Conservation (phyloP, 495 filamentous ascomycete species). For the Aspergillus sclerotiicarbonarius region DNA sequence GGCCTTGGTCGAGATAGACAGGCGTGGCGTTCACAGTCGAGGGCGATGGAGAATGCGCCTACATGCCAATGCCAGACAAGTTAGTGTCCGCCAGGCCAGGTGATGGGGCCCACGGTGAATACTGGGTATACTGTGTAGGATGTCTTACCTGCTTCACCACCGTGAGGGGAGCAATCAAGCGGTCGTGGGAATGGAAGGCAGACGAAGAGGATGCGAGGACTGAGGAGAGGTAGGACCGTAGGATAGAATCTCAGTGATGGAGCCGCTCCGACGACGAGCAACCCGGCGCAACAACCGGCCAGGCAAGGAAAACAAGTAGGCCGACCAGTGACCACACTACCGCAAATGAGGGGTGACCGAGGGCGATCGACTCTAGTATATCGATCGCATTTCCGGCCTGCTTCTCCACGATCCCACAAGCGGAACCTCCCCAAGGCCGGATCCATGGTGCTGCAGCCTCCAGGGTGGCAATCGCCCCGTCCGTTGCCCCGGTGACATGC, state of each 20-base stretch:
- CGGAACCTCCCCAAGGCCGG: constrained; percentile 14
- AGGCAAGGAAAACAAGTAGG: not conserved
- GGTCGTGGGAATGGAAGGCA: not conserved
- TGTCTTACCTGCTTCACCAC: not conserved
- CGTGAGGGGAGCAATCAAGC: not conserved
- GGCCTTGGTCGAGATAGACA: not conserved
- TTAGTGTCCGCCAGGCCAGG: not conserved
- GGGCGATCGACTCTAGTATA: not conserved
- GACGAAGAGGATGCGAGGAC: not conserved
- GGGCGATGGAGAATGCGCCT: constrained; percentile 14
- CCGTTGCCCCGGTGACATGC: constrained; percentile 13
- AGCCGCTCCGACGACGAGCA: not conserved
- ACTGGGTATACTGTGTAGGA: too few relatives aligned
- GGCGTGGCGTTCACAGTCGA: constrained; percentile 1
- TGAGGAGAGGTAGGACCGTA: not conserved
- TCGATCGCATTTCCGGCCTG: not conserved
- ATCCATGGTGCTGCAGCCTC: constrained; percentile 22
- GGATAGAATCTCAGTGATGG: not conserved
- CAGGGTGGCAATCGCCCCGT: constrained; percentile 10
- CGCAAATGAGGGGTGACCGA: not conserved
- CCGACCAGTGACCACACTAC: constrained; percentile 4
- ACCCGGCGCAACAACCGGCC: not conserved
- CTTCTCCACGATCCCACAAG: constrained; percentile 21
- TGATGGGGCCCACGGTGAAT: not conserved
- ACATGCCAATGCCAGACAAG: constrained; percentile 15